These are phyloP conservation scores for Boletus sp. DNA, from an alignment of 768 basidiomycete genomes.

Conservation along the genomic window DNA sequence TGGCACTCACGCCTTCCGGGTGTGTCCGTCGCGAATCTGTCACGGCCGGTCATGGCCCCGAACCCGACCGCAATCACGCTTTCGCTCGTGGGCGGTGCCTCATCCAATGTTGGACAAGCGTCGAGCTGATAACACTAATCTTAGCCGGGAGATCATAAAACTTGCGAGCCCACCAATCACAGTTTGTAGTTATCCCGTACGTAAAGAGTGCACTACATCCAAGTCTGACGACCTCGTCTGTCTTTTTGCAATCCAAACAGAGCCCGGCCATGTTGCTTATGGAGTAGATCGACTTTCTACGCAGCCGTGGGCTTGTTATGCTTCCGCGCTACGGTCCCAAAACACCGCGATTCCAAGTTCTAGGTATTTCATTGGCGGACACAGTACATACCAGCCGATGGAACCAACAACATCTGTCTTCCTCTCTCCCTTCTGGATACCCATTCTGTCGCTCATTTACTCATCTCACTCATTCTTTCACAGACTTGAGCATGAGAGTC, in stretches of 20 bases:
- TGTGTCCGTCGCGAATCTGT: too few relatives aligned
- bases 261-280: neutral
- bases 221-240: too few relatives aligned
- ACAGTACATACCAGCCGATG: neutral
- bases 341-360: conserved; percentile 3
- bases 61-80: too few relatives aligned
- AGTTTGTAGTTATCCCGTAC: neutral
- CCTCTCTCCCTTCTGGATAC: neutral
- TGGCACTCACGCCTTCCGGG: too few relatives aligned
- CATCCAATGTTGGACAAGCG: too few relatives aligned
- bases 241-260: neutral
- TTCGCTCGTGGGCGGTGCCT: too few relatives aligned
- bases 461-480: neutral
- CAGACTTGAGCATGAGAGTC: neutral
- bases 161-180: neutral
- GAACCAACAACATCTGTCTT: neutral
- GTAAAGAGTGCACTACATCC: too few relatives aligned
- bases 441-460: neutral
- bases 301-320: neutral
- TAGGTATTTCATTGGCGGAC: neutral
- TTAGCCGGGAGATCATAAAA: too few relatives aligned
- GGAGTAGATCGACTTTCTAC: neutral
- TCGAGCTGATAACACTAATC: too few relatives aligned
- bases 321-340: too few relatives aligned
- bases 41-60: too few relatives aligned